Conservation (phyloP, 768 basidiomycete genomes). For the Cystobasidium onofrii region DNA sequence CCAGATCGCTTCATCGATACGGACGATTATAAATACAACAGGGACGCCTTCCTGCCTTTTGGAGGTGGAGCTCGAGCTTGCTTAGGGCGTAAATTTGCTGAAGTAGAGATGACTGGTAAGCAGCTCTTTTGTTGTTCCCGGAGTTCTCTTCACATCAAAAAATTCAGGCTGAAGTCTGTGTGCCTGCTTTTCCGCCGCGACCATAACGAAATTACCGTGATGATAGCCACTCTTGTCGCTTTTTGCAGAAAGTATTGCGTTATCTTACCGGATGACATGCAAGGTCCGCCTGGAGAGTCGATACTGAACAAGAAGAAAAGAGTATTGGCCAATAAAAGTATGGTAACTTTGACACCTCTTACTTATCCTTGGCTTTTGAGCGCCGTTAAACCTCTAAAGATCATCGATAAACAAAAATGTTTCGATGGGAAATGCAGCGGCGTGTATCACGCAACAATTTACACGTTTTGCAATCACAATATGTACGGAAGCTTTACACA, state of each 20-base stretch:
- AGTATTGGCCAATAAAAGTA: neutral
- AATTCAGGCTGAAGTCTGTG: neutral
- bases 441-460: too few species aligned
- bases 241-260: neutral
- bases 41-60: slow-evolving; percentile 39
- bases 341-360: slow-evolving; percentile 15
- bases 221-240: slow-evolving; percentile 13
- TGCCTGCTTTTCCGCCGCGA: too few species aligned
- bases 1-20: slow-evolving; percentile 39
- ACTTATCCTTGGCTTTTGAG: slow-evolving; percentile 14
- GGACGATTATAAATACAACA: slow-evolving; percentile 24
- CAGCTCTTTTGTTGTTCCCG: neutral
- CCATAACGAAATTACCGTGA: too few species aligned
- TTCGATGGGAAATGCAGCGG: too few species aligned
- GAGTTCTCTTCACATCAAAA: neutral
- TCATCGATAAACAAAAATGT: too few species aligned
- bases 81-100: slow-evolving; percentile 33
- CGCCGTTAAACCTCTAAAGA: too few species aligned
- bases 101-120: slow-evolving; percentile 27
- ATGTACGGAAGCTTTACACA: too few species aligned
- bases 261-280: neutral
- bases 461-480: too few species aligned
- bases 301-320: neutral
- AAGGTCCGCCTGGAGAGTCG: neutral
- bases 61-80: slow-evolving; percentile 29